Conservation (phyloP, 2,329 filamentous ascomycete species). For the Phialophora tarda region DNA sequence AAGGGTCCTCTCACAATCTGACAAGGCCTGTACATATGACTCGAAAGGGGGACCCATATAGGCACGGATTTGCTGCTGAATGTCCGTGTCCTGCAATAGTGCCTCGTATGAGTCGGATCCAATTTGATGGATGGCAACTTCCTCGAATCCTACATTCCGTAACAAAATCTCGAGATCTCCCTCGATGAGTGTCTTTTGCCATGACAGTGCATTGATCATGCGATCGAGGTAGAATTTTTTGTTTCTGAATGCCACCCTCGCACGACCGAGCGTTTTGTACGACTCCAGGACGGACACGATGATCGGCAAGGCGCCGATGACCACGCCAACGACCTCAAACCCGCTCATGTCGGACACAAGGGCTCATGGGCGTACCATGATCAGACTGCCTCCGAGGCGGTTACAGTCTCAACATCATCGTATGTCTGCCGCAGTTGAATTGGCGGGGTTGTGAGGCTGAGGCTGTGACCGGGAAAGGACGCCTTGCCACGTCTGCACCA, state of each 20-base stretch:
- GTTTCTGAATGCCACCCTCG: background rate
- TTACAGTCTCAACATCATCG: too few species aligned
- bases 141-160: background rate
- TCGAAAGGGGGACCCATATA: background rate
- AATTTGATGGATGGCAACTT: background rate
- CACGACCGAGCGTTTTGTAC: background rate
- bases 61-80: background rate
- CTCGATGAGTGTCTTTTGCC: background rate
- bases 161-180: background rate
- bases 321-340: background rate
- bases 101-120: background rate
- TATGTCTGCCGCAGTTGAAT: too few species aligned
- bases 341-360: slow-evolving; percentile 4
- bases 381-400: too few species aligned
- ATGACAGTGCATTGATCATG: slow-evolving; percentile 2
- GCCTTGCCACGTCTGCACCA: too few species aligned
- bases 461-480: too few species aligned
- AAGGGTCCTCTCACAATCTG: background rate
- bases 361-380: too few species aligned
- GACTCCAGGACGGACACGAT: background rate
- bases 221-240: background rate
- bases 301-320: slow-evolving; percentile 1
- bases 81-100: background rate
- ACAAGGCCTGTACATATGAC: background rate
- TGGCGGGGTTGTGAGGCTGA: too few species aligned